These are phyloP conservation scores for Rhynchospora pubera DNA, from an alignment of 176 grass and related monocot species.

Conservation along the genomic window DNA sequence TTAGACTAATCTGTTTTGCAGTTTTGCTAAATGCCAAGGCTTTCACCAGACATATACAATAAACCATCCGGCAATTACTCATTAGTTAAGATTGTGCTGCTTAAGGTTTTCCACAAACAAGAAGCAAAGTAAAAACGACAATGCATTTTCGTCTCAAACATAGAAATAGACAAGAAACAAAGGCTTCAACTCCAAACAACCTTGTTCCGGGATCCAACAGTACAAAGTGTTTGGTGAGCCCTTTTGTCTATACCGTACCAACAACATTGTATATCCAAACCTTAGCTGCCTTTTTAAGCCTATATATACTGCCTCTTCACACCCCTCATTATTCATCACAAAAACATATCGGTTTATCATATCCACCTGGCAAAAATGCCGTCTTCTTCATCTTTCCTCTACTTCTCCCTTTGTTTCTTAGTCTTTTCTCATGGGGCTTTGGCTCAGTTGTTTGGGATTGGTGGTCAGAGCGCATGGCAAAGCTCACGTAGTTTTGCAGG, in stretches of 20 bases:
- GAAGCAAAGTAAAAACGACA: not conserved
- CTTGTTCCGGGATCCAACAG: not conserved
- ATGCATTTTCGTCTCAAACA: not conserved
- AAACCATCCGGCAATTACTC: too few species aligned
- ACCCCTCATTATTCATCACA: not conserved
- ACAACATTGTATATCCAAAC: not conserved
- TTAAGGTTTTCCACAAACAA: not conserved
- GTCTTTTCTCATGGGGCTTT: conserved; percentile 4
- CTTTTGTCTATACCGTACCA: not conserved
- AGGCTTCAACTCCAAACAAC: not conserved
- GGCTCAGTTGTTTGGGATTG: not conserved
- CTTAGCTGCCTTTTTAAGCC: not conserved
- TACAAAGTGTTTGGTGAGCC: not conserved
- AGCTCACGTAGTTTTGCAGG: not conserved
- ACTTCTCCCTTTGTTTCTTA: not conserved
- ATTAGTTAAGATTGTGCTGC: too few species aligned
- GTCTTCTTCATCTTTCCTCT: not conserved
- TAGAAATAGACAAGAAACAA: not conserved
- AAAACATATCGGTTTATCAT: not conserved
- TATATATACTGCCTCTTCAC: not conserved
- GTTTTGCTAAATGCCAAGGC: too few species aligned
- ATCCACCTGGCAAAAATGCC: not conserved
- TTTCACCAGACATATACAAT: too few species aligned
- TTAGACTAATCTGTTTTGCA: not conserved
- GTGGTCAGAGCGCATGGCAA: too few species aligned